These are phyloP conservation scores for Euphorbia celastroides DNA, from an alignment of 441 rosid genomes.

Conservation along the genomic window DNA sequence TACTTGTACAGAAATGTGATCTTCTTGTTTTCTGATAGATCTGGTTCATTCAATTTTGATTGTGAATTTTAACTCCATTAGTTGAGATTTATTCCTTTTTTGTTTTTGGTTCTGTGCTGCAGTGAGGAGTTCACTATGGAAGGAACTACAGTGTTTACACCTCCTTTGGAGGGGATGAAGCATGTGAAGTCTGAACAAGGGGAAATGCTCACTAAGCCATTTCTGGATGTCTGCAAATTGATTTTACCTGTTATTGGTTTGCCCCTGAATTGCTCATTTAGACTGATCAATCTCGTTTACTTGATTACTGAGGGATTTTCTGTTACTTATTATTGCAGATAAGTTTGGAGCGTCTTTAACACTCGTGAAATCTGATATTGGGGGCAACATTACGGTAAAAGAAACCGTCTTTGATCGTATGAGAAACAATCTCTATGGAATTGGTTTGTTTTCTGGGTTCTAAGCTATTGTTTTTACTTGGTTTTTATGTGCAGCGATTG, in stretches of 20 bases:
- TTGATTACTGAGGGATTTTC: neutral
- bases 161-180: constrained; percentile 83
- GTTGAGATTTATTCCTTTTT: neutral
- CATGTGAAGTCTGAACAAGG: constrained; percentile 62
- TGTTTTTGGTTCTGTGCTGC: neutral
- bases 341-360: constrained; percentile 90
- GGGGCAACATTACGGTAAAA: constrained; percentile 77
- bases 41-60: constrained; percentile 5
- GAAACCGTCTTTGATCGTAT: constrained; percentile 1
- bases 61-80: neutral
- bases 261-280: neutral
- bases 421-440: neutral
- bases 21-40: constrained; percentile 11
- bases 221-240: constrained; percentile 81
- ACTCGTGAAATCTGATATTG: constrained; percentile 80
- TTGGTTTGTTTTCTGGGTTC: neutral
- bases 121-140: constrained; percentile 38
- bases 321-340: constrained; percentile 36
- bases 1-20: neutral
- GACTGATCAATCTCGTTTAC: neutral
- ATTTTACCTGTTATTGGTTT: constrained; percentile 88
- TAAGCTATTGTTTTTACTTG: neutral
- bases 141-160: constrained; percentile 78
- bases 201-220: constrained; percentile 80
- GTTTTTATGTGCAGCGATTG: constrained; percentile 52